Evolutionary conservation across 2,329 filamentous ascomycete species (phyloP), one percentile per base, ranked within the genome.

Genomic region (Aspergillus cejpii): DNA sequence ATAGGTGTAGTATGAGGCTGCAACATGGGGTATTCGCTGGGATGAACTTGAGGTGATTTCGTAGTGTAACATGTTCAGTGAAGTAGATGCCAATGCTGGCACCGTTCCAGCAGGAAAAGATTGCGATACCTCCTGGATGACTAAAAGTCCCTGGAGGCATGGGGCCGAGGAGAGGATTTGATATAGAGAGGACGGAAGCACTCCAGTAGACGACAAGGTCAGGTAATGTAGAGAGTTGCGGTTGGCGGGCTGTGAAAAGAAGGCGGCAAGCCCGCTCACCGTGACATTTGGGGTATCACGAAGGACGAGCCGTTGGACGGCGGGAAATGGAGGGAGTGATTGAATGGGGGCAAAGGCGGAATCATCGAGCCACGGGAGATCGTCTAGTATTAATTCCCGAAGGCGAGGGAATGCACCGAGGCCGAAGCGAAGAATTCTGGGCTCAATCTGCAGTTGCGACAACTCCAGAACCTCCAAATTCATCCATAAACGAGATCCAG

Each of bases 1-100:
- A 66, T 95, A 95, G 49, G 80, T 79, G 66, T 96, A 94, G 70
- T 95, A 94, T 14, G 75, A 77, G 19, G 71, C 68, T 5, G 73
- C 69, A 1, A 76, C 72, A 0, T 72, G 67, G 39, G 75, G 72
- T 40, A 77, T 63, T 8, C 71, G 67, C 48, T 80, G 84, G 8
- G 81, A 74, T 17, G 80, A 78, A 0, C 78, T 70, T 3, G 58
- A 67, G 8, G 80, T 84, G 61, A 97, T 86, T 66, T 96, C 91
- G 62, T 83, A 96, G 56, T 91, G 84, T 11, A 97, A 72, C 2
- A 80, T 84, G 53, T 75, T 71, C 15, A 97, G 76, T 12, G 82
- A 83, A 43, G 69, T 72, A 2, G 87, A 94, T 5, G 76, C 67
- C 41, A 96, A 70, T 0, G 81, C 80, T 1, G 81, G 83, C 2